phyloP scores from a whole-genome alignment of 2,329 filamentous ascomycete genomes.

The Ramularia collo-cygni region DNA sequence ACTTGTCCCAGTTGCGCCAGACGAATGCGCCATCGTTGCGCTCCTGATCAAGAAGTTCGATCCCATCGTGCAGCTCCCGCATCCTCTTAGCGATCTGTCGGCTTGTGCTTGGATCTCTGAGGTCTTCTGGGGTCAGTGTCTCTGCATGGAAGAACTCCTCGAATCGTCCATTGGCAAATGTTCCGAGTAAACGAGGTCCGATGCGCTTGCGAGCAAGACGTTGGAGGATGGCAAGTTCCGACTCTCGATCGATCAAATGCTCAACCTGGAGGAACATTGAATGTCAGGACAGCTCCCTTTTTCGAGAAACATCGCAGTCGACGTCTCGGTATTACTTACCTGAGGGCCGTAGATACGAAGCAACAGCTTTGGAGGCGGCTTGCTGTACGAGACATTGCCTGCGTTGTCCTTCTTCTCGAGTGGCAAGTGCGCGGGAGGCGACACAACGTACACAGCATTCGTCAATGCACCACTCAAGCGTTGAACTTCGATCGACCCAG shows the following conservation, averaged over 20 bases:
- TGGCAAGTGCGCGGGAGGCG: constrained; percentile 62
- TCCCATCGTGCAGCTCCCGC: constrained; percentile 89
- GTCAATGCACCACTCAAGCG: constrained; percentile 86
- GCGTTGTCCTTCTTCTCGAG: constrained; percentile 30
- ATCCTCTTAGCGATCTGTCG: constrained; percentile 95
- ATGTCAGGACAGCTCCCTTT: no score
- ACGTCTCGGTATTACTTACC: constrained; percentile 4
- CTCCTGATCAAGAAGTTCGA: constrained; percentile 76
- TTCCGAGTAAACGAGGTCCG: constrained; percentile 81
- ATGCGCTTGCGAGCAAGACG: constrained; percentile 88
- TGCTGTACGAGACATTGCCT: constrained; percentile 29
- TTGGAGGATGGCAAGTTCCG: constrained; percentile 77
- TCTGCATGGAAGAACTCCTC: constrained; percentile 88
- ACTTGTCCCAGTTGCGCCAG: constrained; percentile 92
- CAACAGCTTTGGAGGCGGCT: constrained; percentile 64
- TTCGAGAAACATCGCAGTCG: no score
- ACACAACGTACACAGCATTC: constrained; percentile 93
- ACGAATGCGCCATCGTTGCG: constrained; percentile 71
- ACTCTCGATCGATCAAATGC: constrained; percentile 88
- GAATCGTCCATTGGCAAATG: constrained; percentile 90
- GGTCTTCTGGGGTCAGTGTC: constrained; percentile 67
- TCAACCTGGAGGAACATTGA: constrained; percentile 50
- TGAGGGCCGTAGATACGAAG: constrained; percentile 91
- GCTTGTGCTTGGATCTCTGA: constrained; percentile 76
- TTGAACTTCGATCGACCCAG: constrained; percentile 62